Evolutionary conservation across 148 eudicot species (phyloP), one percentile per base, ranked within the genome.

Genomic region (Drosera capensis): DNA sequence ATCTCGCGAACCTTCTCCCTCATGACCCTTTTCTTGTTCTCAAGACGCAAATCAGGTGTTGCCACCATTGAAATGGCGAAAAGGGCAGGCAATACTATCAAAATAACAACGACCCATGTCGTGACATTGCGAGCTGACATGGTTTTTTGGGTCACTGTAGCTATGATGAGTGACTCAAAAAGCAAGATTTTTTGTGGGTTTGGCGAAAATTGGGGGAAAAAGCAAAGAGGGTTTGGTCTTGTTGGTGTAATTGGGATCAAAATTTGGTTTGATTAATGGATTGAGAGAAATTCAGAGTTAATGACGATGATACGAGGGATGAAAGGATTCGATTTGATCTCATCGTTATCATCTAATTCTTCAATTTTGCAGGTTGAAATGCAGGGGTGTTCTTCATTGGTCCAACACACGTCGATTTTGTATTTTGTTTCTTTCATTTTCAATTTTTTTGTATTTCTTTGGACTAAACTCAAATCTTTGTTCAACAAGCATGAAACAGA

Each of bases 1-100:
- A 88, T 88, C 21, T 56, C 65, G 46, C 84, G 79, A 24, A 80
- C 96, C 73, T 78, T 83, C n/a, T 77, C 75, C 35, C 68, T 75
- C 83, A 88, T 72, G 24, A 82, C 62, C 48, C 52, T 57, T 49
- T 71, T 88, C 68, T 80, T 77, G 37, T 67, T 73, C n/a, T 71
- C 59, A 57, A 57, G 56, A 34, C 22, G 52, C 43, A 67, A 55
- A 57, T 83, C 80, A 7, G 57, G 52, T 23, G 63, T 43, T 7
- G 75, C 64, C 31, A 73, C 64, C 31, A 22, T n/a, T 0, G 88
- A 71, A 22, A 66, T 2, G 6, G 24, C 39, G 58, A 71, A 48
- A 25, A 73, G 54, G 55, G 74, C 12, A 25, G 73, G 57, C 51
- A 65, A 62, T 6, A 83, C 64, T 23, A 83, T 5, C 21, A 80